A percentile compares a stretch with the other conserved stretches of the same genome.
Conservation (phyloP, 2,329 filamentous ascomycete genomes). For the Macroventuria anomochaeta region DNA sequence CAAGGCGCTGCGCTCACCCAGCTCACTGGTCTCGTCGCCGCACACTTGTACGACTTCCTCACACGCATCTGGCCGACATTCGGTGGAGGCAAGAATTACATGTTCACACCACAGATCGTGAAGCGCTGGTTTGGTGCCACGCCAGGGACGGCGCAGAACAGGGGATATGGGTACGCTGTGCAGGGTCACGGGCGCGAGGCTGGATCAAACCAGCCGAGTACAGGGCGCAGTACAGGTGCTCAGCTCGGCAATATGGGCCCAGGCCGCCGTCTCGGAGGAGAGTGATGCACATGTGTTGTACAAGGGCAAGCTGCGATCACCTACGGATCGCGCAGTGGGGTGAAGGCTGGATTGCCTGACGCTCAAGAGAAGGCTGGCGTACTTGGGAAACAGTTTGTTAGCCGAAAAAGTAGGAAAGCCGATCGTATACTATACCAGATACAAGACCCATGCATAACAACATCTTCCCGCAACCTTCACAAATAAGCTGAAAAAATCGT, state of each 20-base stretch:
- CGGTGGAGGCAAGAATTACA: conserved; percentile 78
- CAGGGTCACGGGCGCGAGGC: conserved; percentile 40
- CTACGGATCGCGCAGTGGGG: neutral
- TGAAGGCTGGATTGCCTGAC: neutral
- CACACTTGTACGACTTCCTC: conserved; percentile 90
- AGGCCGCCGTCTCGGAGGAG: conserved; percentile 42
- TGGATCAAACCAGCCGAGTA: conserved; percentile 22
- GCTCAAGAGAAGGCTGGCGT: neutral
- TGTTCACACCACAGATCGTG: conserved; percentile 76
- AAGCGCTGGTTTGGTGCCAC: conserved; percentile 67
- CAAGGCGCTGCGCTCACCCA: conserved; percentile 66
- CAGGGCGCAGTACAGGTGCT: conserved; percentile 38
- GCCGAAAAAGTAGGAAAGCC: neutral
- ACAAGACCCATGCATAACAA: too few relatives aligned
- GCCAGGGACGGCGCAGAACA: conserved; percentile 54
- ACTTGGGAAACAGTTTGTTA: neutral
- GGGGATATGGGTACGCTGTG: conserved; percentile 69
- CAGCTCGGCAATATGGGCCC: conserved; percentile 38
- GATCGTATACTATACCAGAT: neutral
- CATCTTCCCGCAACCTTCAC: too few relatives aligned
- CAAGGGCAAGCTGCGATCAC: neutral
- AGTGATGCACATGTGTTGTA: neutral
- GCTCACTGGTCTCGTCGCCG: conserved; percentile 79
- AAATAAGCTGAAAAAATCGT: too few relatives aligned
- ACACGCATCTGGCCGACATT: conserved; percentile 87